These are phyloP conservation scores for Eleusine indica DNA, from an alignment of 176 grass and related monocot genomes.

Conservation along the genomic window DNA sequence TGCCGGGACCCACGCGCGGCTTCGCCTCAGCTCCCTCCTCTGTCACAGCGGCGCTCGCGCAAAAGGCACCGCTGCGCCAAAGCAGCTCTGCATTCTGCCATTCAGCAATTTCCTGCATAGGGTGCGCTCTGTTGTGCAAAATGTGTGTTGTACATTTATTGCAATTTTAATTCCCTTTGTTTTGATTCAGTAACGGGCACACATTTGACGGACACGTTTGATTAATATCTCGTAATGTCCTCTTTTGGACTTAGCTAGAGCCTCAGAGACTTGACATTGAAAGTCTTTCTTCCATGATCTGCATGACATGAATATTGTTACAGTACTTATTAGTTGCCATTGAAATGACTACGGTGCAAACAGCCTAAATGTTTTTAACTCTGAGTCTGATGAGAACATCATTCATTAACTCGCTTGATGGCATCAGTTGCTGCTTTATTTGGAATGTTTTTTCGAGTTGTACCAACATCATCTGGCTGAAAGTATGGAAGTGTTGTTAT, in stretches of 20 bases:
- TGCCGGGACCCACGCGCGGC: too few relatives aligned
- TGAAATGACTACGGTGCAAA: not conserved
- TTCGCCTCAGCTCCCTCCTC: not conserved
- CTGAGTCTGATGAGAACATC: not conserved
- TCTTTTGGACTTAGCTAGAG: not conserved
- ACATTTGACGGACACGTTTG: not conserved
- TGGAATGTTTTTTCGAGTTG: not conserved
- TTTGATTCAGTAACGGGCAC: not conserved
- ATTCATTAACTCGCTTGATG: not conserved
- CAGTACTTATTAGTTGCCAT: not conserved
- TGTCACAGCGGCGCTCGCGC: not conserved
- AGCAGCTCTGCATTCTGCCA: not conserved
- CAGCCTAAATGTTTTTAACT: not conserved
- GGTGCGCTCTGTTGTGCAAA: not conserved
- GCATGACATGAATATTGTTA: not conserved
- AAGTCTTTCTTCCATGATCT: not conserved
- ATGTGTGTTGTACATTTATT: not conserved
- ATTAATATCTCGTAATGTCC: not conserved
- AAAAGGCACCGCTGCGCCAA: not conserved
- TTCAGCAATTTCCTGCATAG: not conserved
- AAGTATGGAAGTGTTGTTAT: not conserved
- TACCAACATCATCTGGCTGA: not conserved
- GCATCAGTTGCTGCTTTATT: not conserved
- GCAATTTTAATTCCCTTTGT: not conserved
- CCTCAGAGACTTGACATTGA: not conserved